Conservation (phyloP, 129 eudicot species). For the Flaveria sonorensis region DNA sequence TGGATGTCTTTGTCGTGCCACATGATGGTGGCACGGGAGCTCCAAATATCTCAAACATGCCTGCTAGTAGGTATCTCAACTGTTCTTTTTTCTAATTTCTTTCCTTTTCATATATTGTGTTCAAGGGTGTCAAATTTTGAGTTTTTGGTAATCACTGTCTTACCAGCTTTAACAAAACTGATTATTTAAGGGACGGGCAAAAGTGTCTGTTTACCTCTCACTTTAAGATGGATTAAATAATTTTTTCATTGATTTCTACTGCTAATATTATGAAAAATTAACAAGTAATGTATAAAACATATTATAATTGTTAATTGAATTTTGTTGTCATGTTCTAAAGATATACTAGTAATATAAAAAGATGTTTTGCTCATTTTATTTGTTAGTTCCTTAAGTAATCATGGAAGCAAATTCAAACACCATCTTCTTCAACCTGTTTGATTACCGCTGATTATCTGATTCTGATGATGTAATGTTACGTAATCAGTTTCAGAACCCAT, state of each 20-base stretch:
- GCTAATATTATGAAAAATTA: background rate
- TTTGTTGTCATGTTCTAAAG: background rate
- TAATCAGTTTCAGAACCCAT: background rate
- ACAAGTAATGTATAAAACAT: background rate
- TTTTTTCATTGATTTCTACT: background rate
- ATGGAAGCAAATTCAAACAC: background rate
- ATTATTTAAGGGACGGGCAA: background rate
- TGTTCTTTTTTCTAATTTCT: background rate
- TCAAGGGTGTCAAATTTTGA: background rate
- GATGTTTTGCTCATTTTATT: background rate
- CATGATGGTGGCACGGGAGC: constrained; percentile 44
- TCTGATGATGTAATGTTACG: background rate
- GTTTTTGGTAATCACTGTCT: background rate
- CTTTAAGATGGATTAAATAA: background rate
- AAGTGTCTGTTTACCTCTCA: background rate
- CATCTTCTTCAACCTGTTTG: background rate
- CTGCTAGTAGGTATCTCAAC: constrained; percentile 72
- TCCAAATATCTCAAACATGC: constrained; percentile 52
- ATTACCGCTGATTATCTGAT: background rate
- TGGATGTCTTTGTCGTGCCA: constrained; percentile 73
- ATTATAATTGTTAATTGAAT: background rate
- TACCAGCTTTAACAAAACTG: background rate
- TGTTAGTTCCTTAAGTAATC: background rate
- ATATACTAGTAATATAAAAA: background rate
- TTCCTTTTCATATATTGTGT: background rate